These are phyloP conservation scores for Pyrenophora seminiperda DNA, from an alignment of 2,329 filamentous ascomycete species.

Conservation along the genomic window DNA sequence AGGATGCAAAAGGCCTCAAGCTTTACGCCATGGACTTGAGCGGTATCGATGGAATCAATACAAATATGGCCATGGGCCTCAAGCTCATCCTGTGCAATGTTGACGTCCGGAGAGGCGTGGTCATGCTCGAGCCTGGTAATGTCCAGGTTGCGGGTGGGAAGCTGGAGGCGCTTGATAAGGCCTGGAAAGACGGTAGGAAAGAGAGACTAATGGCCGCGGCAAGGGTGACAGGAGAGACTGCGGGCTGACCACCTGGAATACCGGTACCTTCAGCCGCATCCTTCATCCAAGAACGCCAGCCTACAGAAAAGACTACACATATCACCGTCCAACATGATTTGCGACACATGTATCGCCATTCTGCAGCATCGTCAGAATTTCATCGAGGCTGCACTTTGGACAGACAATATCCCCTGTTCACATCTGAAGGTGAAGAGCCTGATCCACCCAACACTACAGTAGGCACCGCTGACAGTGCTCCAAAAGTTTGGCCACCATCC, in stretches of 20 bases:
- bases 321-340: neutral
- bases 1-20: slow-evolving; percentile 72
- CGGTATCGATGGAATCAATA: slow-evolving; percentile 66
- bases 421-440: neutral
- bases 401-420: neutral
- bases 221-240: slow-evolving; percentile 9
- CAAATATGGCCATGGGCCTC: slow-evolving; percentile 75
- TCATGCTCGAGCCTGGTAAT: slow-evolving; percentile 74
- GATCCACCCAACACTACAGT: neutral
- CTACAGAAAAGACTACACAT: neutral
- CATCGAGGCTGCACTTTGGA: neutral
- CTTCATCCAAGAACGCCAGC: neutral
- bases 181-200: slow-evolving; percentile 76
- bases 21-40: slow-evolving; percentile 75
- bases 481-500: neutral
- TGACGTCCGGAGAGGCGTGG: slow-evolving; percentile 72
- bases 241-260: neutral
- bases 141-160: slow-evolving; percentile 84
- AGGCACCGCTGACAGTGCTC: neutral
- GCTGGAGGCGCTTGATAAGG: slow-evolving; percentile 78
- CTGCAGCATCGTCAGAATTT: neutral
- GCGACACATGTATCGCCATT: slow-evolving; percentile 1
- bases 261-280: neutral
- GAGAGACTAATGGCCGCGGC: slow-evolving; percentile 68
- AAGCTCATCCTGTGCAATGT: slow-evolving; percentile 75